These are phyloP conservation scores for Cryphonectria naterciae DNA, from an alignment of 2,329 filamentous ascomycete genomes.

Conservation along the genomic window DNA sequence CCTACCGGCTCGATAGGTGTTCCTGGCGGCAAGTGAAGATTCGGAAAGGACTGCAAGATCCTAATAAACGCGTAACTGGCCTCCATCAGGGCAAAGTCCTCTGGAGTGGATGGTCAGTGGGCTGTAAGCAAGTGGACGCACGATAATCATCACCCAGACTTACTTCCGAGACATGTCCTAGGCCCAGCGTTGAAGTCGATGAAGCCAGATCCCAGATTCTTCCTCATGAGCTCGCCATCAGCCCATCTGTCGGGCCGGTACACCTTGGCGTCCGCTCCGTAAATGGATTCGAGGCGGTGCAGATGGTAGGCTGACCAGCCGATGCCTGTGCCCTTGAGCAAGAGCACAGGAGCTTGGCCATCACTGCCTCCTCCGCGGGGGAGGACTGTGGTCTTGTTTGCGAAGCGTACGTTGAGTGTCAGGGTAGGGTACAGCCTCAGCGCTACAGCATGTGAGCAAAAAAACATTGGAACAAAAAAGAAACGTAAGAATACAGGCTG, in stretches of 20 bases:
- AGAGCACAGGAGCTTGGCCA: conserved; percentile 34
- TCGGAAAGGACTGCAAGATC: conserved; percentile 33
- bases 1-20: conserved; percentile 33
- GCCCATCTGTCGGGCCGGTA: conserved; percentile 19
- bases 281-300: conserved; percentile 30
- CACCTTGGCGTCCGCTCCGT: conserved; percentile 1
- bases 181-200: conserved; percentile 23
- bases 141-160: background rate
- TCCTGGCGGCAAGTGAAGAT: conserved; percentile 29
- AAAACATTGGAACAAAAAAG: no score
- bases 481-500: no score
- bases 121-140: background rate
- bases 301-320: conserved; percentile 35
- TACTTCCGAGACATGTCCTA: conserved; percentile 24
- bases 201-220: conserved; percentile 17
- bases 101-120: conserved; percentile 17
- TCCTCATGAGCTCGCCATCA: conserved; percentile 8
- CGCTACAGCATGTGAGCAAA: background rate
- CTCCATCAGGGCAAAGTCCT: conserved; percentile 35
- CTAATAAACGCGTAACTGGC: conserved; percentile 32
- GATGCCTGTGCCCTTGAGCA: conserved; percentile 36
- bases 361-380: conserved; percentile 38
- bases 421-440: conserved; percentile 7
- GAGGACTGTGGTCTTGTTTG: conserved; percentile 32
- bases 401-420: conserved; percentile 17